Base-by-base conservation (phyloP, 75 land plant species). In the Sequoia sempervirens region DNA sequence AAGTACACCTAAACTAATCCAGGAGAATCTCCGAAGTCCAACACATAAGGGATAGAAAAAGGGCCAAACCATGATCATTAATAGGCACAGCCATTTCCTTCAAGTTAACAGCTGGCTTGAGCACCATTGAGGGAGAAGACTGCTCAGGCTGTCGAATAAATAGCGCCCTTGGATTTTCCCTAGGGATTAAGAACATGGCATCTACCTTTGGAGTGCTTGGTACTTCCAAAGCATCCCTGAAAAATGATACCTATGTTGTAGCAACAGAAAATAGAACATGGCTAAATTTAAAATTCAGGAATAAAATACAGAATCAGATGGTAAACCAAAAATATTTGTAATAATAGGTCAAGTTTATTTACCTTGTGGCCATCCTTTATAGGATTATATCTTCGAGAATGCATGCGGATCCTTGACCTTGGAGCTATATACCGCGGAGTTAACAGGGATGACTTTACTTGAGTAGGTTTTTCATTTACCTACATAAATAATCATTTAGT, bases 111-210 rank as follows among this genome's bases (percentile, higher is more conserved):
- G 89, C 66, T 83, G 88, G 90, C 4, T 86, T 87, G 37, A 86
- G 75, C 81, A 74, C 64, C 28, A 84, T 79, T 84, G 83, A 87
- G 13, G 87, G 43, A 47, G 94, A 90, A 84, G 93, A 88, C 54
- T 92, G 89, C 12, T 97, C 93, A 13, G 82, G 75, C 61, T 92
- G 96, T 8, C 88, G 93, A 75, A 97, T 91, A 68, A 97, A 90
- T 37, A 97, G 82, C 23, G 99, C 89, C 82, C 99, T 89, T 4
- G 99, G 98, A 47, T 97, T 97, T 84, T 97, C 99, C 46, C 99
- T 92, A 1, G 98, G 96, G 82, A 95, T 87, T 79, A 94, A 94
- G 80, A 95, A 94, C 84, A 95, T 83, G 23, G 98, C 99, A 92
- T 97, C 98, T 78, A 96, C 98, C 85, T 93, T 97, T 34, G 99